Evolutionary conservation across 192 early-diverging fungal species (phyloP), one percentile per base, ranked within the genome.

Genomic region (Rhizophagus clarus): DNA sequence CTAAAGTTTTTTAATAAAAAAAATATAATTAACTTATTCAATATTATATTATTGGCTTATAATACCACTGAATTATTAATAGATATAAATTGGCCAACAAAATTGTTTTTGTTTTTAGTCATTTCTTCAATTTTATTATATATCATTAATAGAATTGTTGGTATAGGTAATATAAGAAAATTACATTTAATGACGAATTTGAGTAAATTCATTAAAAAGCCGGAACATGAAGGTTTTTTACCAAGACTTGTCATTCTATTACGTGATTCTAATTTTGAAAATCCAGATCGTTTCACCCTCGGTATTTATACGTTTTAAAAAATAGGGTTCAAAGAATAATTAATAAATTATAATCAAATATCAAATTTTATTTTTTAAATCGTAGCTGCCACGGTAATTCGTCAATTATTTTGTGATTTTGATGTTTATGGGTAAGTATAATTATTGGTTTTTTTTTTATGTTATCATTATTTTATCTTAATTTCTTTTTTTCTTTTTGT

Each of bases 41-140:
- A n/a, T n/a, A n/a, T n/a, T n/a, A n/a, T n/a, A n/a, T n/a, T n/a
- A n/a, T n/a, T n/a, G n/a, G n/a, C n/a, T n/a, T n/a, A n/a, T n/a
- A n/a, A n/a, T n/a, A n/a, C n/a, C n/a, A n/a, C n/a, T n/a, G n/a
- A n/a, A n/a, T n/a, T n/a, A n/a, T n/a, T n/a, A n/a, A n/a, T n/a
- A 69, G 45, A 68, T 31, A 20, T 49, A 24, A 14, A 69, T 47
- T 69, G 66, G 45, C 66, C 63, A 8, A 69, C 66, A 1, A 79
- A 69, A 51, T 62, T 79, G 14, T 79, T 79, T 34, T 56, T 79
- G 34, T 79, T 66, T 69, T 37, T 79, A n/a, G 47, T 29, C 2
- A 24, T 79, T 6, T 79, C 77, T 4, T 79, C 77, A 24, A 49
- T 47, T 7, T 79, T 79, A n/a, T 9, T 79, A 34, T 79, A 79